phyloP scores from a whole-genome alignment of 805 yeast species.

The Nakazawaea ambrosiae region DNA sequence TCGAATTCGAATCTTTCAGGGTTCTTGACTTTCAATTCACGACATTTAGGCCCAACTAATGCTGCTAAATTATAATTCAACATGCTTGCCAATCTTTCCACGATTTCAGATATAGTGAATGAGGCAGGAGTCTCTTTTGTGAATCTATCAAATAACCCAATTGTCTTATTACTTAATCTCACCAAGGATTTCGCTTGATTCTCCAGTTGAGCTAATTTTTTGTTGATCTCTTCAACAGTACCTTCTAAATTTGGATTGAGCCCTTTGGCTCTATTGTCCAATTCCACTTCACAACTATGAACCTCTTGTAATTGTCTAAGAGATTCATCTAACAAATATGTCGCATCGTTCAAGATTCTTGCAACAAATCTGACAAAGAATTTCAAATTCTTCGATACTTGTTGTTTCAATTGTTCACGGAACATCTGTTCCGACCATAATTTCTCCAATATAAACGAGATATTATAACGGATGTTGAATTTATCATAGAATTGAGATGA shows the following conservation, averaged over 20 bases:
- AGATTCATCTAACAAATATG: conserved; percentile 87
- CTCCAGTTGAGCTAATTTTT: conserved; percentile 57
- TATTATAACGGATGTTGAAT: conserved; percentile 83
- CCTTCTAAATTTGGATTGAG: conserved; percentile 32
- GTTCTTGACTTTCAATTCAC: conserved; percentile 74
- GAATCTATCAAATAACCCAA: conserved; percentile 70
- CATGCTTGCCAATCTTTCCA: conserved; percentile 94
- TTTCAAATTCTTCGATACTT: conserved; percentile 62
- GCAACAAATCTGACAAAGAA: conserved; percentile 92
- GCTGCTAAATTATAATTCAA: conserved; percentile 84
- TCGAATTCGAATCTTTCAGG: conserved; percentile 81
- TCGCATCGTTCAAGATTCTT: conserved; percentile 89
- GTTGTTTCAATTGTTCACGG: conserved; percentile 59
- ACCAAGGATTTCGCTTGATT: conserved; percentile 74
- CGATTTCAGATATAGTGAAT: conserved; percentile 82
- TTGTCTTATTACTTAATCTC: conserved; percentile 77
- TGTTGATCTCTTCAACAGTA: conserved; percentile 51
- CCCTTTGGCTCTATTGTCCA: conserved; percentile 40
- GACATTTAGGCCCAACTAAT: conserved; percentile 93
- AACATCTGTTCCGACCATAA: conserved; percentile 74
- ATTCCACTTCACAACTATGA: conserved; percentile 65
- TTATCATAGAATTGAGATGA: conserved; percentile 94
- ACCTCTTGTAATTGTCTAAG: conserved; percentile 71
- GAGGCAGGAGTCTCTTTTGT: conserved; percentile 83
- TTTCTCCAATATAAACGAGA: conserved; percentile 74